Evolutionary conservation across 2,329 filamentous ascomycete species (phyloP).

Genomic region (Scedosporium aurantiacum): DNA sequence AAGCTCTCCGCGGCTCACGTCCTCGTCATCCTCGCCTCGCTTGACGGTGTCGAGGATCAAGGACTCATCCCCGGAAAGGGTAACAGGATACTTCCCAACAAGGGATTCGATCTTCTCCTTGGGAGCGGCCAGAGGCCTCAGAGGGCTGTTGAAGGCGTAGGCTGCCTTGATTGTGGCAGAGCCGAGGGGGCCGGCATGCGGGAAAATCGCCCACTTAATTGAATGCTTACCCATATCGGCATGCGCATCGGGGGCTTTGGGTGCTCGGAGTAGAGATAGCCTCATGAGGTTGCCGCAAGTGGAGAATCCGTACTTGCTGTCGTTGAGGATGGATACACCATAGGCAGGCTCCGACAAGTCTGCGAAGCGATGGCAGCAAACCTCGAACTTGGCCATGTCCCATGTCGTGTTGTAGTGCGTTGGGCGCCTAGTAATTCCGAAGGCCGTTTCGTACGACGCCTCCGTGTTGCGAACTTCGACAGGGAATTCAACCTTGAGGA

Average conservation of each 20-base stretch:
- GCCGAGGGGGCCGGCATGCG: conserved; percentile 64
- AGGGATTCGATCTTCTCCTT: conserved; percentile 16
- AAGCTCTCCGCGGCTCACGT: conserved; percentile 52
- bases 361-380: conserved; percentile 90
- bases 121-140: conserved; percentile 30
- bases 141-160: conserved; percentile 81
- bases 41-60: conserved; percentile 84
- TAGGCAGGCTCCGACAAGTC: conserved; percentile 82
- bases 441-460: conserved; percentile 91
- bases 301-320: conserved; percentile 93
- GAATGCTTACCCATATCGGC: conserved; percentile 87
- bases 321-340: conserved; percentile 86
- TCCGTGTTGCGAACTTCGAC: conserved; percentile 85
- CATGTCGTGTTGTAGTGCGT: conserved; percentile 97
- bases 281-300: conserved; percentile 84
- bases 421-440: conserved; percentile 74
- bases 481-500: conserved; percentile 97
- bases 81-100: conserved; percentile 32
- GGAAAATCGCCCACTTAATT: conserved; percentile 84
- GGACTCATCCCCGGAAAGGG: conserved; percentile 52
- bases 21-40: conserved; percentile 79
- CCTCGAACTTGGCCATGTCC: conserved; percentile 98
- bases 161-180: conserved; percentile 69
- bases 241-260: conserved; percentile 86
- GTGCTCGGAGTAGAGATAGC: conserved; percentile 70